These are phyloP conservation scores for Pleurotus salmoneostramineus DNA, from an alignment of 768 basidiomycete species.

Conservation along the genomic window DNA sequence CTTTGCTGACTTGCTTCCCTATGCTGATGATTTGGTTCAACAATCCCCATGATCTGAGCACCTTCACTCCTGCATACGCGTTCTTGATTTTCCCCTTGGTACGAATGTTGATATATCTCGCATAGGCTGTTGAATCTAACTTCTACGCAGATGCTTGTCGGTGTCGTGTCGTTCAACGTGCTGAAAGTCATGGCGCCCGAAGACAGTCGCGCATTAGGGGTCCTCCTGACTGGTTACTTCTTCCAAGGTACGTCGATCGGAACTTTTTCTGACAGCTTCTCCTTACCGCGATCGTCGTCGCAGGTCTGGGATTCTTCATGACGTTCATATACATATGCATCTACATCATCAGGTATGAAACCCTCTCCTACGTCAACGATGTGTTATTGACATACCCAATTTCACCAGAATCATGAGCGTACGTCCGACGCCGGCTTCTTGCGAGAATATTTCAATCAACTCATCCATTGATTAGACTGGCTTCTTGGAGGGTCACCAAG, in stretches of 20 bases:
- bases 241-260: constrained; percentile 33
- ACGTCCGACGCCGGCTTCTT: background rate
- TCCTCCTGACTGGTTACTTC: constrained; percentile 40
- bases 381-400: background rate
- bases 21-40: constrained; percentile 51
- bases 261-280: background rate
- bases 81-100: constrained; percentile 35
- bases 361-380: background rate
- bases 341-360: constrained; percentile 37
- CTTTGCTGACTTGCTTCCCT: constrained; percentile 35
- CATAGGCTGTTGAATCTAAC: no score
- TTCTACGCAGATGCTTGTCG: constrained; percentile 42
- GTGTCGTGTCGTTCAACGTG: constrained; percentile 43
- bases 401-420: constrained; percentile 36
- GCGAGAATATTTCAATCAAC: background rate
- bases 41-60: constrained; percentile 36
- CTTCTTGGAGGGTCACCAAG: constrained; percentile 43
- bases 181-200: constrained; percentile 29
- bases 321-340: constrained; percentile 48
- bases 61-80: constrained; percentile 33
- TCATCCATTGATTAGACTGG: constrained; percentile 28
- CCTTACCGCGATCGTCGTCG: background rate
- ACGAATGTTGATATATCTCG: constrained; percentile 10
- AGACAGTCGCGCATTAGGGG: constrained; percentile 34
- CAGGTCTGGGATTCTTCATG: constrained; percentile 44